A percentile compares a stretch with the other conserved stretches of the same genome.
Evolutionary conservation across 2,329 filamentous ascomycete genomes (phyloP).

Genomic region (Microdochium paspali): DNA sequence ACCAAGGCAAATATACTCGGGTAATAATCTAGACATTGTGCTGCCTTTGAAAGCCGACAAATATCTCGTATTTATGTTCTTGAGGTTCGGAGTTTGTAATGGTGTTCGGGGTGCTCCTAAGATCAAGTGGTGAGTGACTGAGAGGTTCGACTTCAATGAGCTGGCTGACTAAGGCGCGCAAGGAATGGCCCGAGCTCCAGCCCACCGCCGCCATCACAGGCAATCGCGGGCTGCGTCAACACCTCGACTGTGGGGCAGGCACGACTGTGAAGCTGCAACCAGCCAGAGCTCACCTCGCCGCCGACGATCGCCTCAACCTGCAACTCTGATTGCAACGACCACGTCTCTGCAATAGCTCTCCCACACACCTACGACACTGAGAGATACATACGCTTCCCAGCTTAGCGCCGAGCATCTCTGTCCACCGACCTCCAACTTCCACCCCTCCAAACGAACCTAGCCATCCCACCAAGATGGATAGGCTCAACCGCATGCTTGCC

Average conservation of each 20-base stretch:
- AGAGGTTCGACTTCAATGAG: too few relatives aligned
- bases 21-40: neutral
- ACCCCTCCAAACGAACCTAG: neutral
- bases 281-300: neutral
- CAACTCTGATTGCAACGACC: too few relatives aligned
- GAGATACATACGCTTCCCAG: too few relatives aligned
- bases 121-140: too few relatives aligned
- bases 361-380: too few relatives aligned
- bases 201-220: conserved; percentile 1
- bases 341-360: too few relatives aligned
- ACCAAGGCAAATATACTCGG: too few relatives aligned
- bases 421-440: neutral
- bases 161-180: neutral
- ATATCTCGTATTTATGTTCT: too few relatives aligned
- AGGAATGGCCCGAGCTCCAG: neutral
- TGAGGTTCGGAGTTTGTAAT: too few relatives aligned
- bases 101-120: too few relatives aligned
- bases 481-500: conserved; percentile 81
- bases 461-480: conserved; percentile 58
- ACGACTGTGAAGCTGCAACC: neutral
- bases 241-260: neutral
- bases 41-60: too few relatives aligned
- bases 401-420: too few relatives aligned
- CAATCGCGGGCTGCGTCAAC: conserved; percentile 1
- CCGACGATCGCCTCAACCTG: neutral